These are phyloP conservation scores for Chaetomium cochliodes DNA, from an alignment of 495 filamentous ascomycete species.

Conservation along the genomic window DNA sequence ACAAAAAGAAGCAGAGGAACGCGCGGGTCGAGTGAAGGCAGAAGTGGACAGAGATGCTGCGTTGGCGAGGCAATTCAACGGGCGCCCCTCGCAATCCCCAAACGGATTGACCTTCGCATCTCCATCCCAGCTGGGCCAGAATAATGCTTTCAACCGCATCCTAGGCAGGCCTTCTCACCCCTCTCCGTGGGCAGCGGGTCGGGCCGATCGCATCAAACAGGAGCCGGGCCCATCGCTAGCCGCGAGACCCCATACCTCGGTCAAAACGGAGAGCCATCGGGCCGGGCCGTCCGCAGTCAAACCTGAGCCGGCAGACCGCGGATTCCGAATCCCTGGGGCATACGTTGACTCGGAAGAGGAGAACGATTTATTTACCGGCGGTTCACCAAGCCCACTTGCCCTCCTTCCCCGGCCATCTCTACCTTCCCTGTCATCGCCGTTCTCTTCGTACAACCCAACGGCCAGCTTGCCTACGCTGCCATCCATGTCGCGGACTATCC, in stretches of 20 bases:
- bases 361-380: background rate
- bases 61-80: slow-evolving; percentile 21
- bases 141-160: slow-evolving; percentile 23
- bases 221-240: slow-evolving; percentile 8
- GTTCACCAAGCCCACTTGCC: background rate
- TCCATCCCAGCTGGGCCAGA: background rate
- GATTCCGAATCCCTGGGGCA: slow-evolving; percentile 20
- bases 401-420: slow-evolving; percentile 5
- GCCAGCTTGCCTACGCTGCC: background rate
- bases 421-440: background rate
- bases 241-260: slow-evolving; percentile 9
- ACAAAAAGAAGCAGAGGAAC: slow-evolving; percentile 24
- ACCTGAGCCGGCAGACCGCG: background rate
- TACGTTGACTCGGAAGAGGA: slow-evolving; percentile 22
- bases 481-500: background rate
- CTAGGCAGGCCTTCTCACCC: slow-evolving; percentile 13
- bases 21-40: slow-evolving; percentile 18
- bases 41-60: slow-evolving; percentile 23
- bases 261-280: background rate
- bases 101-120: background rate
- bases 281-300: background rate
- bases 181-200: background rate
- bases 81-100: slow-evolving; percentile 3
- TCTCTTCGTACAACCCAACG: background rate
- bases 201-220: slow-evolving; percentile 6